These are phyloP conservation scores for Zopfia rhizophila DNA, from an alignment of 2,329 filamentous ascomycete species.

Conservation along the genomic window DNA sequence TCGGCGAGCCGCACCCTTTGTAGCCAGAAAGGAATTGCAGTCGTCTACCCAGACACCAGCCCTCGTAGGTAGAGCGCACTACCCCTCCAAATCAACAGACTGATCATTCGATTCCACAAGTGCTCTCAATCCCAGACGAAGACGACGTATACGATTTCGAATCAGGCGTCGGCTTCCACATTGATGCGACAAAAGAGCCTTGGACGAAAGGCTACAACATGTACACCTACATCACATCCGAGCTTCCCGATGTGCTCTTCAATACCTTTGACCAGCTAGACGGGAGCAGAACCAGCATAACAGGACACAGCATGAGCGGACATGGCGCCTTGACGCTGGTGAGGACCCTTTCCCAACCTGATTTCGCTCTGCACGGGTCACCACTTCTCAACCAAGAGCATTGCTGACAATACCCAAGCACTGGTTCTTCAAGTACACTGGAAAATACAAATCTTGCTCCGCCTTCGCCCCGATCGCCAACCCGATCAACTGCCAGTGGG, in stretches of 20 bases:
- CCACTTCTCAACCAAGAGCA: background rate
- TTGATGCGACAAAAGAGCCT: constrained; percentile 78
- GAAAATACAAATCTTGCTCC: constrained; percentile 85
- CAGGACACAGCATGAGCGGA: constrained; percentile 94
- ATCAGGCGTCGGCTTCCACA: constrained; percentile 87
- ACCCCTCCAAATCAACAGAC: background rate
- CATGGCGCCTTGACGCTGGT: constrained; percentile 87
- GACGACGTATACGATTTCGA: constrained; percentile 89
- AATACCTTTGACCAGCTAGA: constrained; percentile 75
- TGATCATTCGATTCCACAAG: constrained; percentile 52
- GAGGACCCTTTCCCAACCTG: no score
- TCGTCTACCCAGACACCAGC: constrained; percentile 91
- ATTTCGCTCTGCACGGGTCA: no score
- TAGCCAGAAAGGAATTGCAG: constrained; percentile 81
- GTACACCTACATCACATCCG: constrained; percentile 84
- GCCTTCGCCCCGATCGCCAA: constrained; percentile 89
- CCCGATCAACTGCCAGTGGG: constrained; percentile 84
- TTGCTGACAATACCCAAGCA: no score
- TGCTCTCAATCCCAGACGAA: constrained; percentile 80
- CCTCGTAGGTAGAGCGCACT: constrained; percentile 70
- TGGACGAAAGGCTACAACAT: constrained; percentile 83
- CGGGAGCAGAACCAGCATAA: constrained; percentile 74
- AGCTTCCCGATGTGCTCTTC: constrained; percentile 80
- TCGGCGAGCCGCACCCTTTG: no score
- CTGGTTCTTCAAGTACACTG: constrained; percentile 74